Evolutionary conservation across 495 filamentous ascomycete genomes (phyloP).

Genomic region (Aspergillus carlsbadensis): DNA sequence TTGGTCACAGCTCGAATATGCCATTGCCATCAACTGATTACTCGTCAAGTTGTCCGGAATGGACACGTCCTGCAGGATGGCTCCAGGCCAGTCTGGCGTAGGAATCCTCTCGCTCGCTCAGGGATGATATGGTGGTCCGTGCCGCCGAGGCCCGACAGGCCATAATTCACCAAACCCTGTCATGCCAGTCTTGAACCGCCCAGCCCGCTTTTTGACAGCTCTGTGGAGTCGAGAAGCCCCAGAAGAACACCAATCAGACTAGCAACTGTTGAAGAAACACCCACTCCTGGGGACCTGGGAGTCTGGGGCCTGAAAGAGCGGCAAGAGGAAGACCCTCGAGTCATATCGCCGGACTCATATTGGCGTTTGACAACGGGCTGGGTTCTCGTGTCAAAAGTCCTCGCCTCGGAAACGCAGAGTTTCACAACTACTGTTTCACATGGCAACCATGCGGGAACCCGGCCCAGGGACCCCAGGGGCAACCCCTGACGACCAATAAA

Average conservation of each 20-base stretch:
- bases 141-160: too few species aligned
- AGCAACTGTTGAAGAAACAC: too few species aligned
- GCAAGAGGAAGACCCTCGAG: neutral
- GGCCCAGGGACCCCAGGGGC: too few species aligned
- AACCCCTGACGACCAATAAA: neutral
- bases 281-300: neutral
- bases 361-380: too few species aligned
- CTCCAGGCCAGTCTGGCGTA: too few species aligned
- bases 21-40: too few species aligned
- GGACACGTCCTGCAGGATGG: neutral
- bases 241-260: neutral
- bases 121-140: neutral
- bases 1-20: neutral
- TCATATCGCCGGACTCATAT: neutral
- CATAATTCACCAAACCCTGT: too few species aligned
- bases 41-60: neutral
- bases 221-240: neutral
- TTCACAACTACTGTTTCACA: constrained; percentile 6
- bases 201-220: neutral
- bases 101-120: neutral
- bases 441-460: neutral
- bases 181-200: too few species aligned
- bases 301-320: too few species aligned
- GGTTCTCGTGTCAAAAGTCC: too few species aligned
- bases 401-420: too few species aligned